Percentiles rank a stretch among this genome's conserved stretches.
These are phyloP conservation scores for Stropharia rugosoannulata DNA, from an alignment of 768 basidiomycete species.

Conservation along the genomic window DNA sequence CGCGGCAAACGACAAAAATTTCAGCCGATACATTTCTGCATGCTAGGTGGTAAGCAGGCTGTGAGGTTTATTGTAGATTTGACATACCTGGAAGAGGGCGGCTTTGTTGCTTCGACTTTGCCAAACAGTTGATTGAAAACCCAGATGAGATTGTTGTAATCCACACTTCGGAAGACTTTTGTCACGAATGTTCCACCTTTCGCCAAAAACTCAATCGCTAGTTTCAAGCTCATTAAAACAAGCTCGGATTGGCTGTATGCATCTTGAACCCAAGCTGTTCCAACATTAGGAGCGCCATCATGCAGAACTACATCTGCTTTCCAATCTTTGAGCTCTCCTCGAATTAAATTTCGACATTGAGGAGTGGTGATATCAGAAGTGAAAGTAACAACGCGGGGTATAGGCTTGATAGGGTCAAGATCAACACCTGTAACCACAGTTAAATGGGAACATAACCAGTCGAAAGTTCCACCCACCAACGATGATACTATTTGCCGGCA, in stretches of 20 bases:
- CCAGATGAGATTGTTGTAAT: constrained; percentile 99
- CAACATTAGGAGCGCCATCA: constrained; percentile 99
- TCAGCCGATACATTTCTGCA: constrained; percentile 96
- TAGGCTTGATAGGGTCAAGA: constrained; percentile 93
- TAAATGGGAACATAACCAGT: constrained; percentile 2
- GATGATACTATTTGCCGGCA: constrained; percentile 91
- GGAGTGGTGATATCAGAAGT: constrained; percentile 92
- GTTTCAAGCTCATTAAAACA: constrained; percentile 91
- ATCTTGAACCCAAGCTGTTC: constrained; percentile 99
- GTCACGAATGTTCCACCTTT: constrained; percentile 97
- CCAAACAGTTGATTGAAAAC: constrained; percentile 96
- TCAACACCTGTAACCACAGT: constrained; percentile 70
- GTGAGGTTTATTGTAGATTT: not conserved
- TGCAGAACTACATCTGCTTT: constrained; percentile 98
- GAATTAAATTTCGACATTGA: constrained; percentile 84
- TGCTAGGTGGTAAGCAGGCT: constrained; percentile 2
- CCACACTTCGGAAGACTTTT: constrained; percentile 96
- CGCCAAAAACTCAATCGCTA: constrained; percentile 90
- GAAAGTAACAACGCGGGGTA: constrained; percentile 90
- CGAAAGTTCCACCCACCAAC: constrained; percentile 51
- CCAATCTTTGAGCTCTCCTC: constrained; percentile 94
- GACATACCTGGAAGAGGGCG: constrained; percentile 87
- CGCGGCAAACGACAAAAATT: constrained; percentile 98
- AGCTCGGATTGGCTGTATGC: constrained; percentile 97
- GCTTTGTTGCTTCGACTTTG: constrained; percentile 98